Conservation (phyloP, 257 asterid genomes). For the Solanum rostratum region DNA sequence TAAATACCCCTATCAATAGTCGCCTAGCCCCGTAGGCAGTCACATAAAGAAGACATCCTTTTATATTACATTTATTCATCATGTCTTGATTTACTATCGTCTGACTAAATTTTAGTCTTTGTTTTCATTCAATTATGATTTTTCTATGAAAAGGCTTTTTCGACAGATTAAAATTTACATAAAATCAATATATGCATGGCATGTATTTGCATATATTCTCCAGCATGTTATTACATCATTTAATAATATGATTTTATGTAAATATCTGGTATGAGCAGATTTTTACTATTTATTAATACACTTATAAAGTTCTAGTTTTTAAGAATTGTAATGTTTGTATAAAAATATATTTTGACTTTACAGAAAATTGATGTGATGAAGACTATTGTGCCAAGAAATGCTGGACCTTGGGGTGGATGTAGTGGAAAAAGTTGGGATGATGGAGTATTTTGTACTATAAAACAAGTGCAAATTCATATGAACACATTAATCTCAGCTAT, state of each 20-base stretch:
- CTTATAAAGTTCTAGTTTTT: too few species aligned
- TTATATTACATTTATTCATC: not conserved
- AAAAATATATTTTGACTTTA: not conserved
- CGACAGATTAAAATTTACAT: not conserved
- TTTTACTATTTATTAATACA: not conserved
- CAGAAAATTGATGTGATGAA: not conserved
- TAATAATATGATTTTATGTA: not conserved
- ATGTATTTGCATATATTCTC: not conserved
- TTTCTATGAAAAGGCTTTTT: not conserved
- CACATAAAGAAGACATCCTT: not conserved
- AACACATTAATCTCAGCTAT: not conserved
- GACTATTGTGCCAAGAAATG: not conserved
- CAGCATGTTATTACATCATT: not conserved
- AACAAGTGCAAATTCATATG: not conserved
- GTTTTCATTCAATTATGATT: not conserved
- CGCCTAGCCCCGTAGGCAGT: too few species aligned
- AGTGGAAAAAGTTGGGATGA: constrained; percentile 14
- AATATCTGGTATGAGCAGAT: not conserved
- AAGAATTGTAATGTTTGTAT: too few species aligned
- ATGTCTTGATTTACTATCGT: not conserved
- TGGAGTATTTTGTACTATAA: constrained; percentile 5
- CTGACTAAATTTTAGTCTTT: not conserved
- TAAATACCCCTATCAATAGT: too few species aligned
- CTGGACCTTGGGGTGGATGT: constrained; percentile 10
- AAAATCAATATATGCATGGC: not conserved